Evolutionary conservation across 352 stramenopile genomes (phyloP), one percentile per base, ranked within the genome.

Genomic region (Phytophthora tubulina): DNA sequence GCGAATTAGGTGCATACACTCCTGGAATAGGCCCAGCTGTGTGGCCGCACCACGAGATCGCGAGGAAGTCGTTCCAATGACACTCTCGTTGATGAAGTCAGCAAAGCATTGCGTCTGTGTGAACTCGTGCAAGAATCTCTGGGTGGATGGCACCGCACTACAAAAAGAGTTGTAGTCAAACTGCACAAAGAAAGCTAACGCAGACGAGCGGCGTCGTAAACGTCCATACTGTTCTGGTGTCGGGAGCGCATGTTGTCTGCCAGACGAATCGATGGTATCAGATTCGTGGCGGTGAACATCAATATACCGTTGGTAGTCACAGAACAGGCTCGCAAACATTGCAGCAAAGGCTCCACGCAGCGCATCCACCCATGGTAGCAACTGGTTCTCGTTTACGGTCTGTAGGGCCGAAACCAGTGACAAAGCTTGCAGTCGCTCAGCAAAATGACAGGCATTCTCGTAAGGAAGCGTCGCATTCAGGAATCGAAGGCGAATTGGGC

Each of bases 281-380:
- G 61, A 53, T 27, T 75, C 45, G 7, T 41, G 53, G 35, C 76
- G 70, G 21, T 90, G 73, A 35, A 90, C 76, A 39, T 72, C 58
- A 54, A 92, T 78, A 50, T 80, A 84, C 3, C 75, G 73, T 45
- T 80, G 75, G 38, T 82, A 90, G 57, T 92, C 81, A 35, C 73
- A 70, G 33, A 93, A 91, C 21, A 93, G 84, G 6, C 74, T 85
- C 5, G 84, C 79, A 51, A 95, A 93, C 49, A 94, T 75, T 30
- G 70, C 59, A 6, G 85, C 83, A 57, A 95, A 95, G 6, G 79
- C 79, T 13, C 76, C 73, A 39, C 88, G 86, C 5, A 88, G 71
- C 9, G 56, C 67, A 69, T 95, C 82, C 17, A 95, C 84, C 88
- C 88, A 95, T 0, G 66, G 52, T 30, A 88, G 56, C 5, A 80